A percentile compares a stretch with the other conserved stretches of the same genome.
Conservation (phyloP, 352 stramenopile species). For the Globisporangium irregulare region DNA sequence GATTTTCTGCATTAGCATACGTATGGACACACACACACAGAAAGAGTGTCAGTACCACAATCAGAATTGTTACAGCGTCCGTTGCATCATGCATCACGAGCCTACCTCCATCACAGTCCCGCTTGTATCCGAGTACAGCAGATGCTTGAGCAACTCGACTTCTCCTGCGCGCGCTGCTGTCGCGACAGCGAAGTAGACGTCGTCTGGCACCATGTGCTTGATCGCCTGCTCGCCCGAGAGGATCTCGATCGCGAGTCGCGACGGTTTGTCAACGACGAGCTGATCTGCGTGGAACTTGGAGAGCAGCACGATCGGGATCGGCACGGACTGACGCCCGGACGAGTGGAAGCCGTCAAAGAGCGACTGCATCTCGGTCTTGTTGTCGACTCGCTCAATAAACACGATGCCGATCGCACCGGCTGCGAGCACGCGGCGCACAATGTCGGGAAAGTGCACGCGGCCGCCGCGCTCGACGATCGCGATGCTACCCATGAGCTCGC, state of each 20-base stretch:
- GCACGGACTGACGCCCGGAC: slow-evolving; percentile 66
- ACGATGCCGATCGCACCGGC: slow-evolving; percentile 66
- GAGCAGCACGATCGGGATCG: slow-evolving; percentile 76
- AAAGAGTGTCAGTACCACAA: background rate
- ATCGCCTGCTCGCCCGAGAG: slow-evolving; percentile 70
- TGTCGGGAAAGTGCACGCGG: slow-evolving; percentile 82
- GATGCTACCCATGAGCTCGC: slow-evolving; percentile 58
- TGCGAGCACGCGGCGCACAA: slow-evolving; percentile 66
- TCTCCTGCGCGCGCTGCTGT: slow-evolving; percentile 71
- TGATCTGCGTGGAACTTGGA: slow-evolving; percentile 79
- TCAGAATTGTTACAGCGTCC: background rate
- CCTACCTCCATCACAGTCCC: slow-evolving; percentile 59
- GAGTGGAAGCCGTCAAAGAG: slow-evolving; percentile 88
- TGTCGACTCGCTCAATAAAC: slow-evolving; percentile 69
- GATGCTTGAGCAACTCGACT: slow-evolving; percentile 66
- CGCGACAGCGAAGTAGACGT: slow-evolving; percentile 71
- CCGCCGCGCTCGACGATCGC: slow-evolving; percentile 76
- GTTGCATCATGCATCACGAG: background rate
- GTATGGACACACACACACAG: background rate
- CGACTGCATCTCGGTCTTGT: slow-evolving; percentile 55
- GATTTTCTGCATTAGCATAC: slow-evolving; percentile 44
- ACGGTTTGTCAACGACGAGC: slow-evolving; percentile 49
- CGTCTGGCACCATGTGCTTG: slow-evolving; percentile 59
- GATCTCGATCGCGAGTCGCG: slow-evolving; percentile 63
- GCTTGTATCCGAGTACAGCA: slow-evolving; percentile 65